Evolutionary conservation across 1,139 yeast genomes (phyloP).

Genomic region (Blastobotrys aristatus): DNA sequence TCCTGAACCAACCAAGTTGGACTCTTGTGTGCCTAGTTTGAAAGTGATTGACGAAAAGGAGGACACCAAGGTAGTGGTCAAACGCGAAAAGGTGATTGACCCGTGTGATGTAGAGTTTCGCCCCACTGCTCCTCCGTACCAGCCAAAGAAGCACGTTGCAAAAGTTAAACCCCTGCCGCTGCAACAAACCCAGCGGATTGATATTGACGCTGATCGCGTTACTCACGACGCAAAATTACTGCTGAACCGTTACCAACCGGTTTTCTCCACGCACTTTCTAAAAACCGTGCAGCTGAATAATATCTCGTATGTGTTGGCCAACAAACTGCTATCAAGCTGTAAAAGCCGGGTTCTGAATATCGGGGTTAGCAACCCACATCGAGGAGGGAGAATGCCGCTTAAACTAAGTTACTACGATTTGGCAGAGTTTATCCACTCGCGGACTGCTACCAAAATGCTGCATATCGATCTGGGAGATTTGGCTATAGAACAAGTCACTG

Average conservation of each 20-base stretch:
- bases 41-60: background rate
- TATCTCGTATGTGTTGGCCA: background rate
- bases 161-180: too few relatives aligned
- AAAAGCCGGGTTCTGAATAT: background rate
- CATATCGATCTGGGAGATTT: constrained; percentile 6
- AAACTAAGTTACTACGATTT: background rate
- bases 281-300: background rate
- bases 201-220: background rate
- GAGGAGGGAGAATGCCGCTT: background rate
- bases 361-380: background rate
- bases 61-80: background rate
- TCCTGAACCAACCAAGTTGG: background rate
- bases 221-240: background rate
- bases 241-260: background rate
- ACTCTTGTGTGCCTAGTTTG: background rate
- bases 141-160: background rate
- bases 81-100: background rate
- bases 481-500: background rate
- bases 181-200: background rate
- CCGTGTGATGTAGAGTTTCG: constrained; percentile 2
- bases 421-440: background rate
- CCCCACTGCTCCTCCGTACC: constrained; percentile 4
- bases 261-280: background rate
- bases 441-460: background rate
- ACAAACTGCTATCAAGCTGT: background rate